Percentiles rank a stretch among this genome's conserved stretches.
These are phyloP conservation scores for Mortierella hygrophila DNA, from an alignment of 192 early-diverging fungal species.

Conservation along the genomic window DNA sequence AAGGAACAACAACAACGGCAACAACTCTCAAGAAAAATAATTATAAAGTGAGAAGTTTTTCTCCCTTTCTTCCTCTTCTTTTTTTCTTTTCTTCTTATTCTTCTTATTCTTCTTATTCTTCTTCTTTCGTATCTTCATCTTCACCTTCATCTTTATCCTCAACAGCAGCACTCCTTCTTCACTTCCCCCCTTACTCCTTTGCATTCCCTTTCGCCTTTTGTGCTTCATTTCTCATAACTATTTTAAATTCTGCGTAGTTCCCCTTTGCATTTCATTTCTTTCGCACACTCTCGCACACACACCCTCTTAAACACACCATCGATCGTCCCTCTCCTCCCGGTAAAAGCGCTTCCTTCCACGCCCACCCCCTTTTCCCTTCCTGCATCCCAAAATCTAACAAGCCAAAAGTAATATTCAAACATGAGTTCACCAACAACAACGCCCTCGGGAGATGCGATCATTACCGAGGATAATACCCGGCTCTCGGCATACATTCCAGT, in stretches of 20 bases:
- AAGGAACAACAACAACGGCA: too few species aligned
- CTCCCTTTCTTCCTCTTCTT: neutral
- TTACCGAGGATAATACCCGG: neutral
- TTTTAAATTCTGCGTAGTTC: neutral
- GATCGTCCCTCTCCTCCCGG: neutral
- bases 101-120: constrained; percentile 1
- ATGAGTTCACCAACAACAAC: constrained; percentile 11
- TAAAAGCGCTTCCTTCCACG: neutral
- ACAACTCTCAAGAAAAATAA: neutral
- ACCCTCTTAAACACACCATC: neutral
- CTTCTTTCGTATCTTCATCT: neutral
- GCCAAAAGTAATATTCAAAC: neutral
- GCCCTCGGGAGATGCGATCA: neutral
- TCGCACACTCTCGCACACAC: too few species aligned
- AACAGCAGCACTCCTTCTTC: neutral
- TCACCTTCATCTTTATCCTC: neutral
- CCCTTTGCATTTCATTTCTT: neutral
- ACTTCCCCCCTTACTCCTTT: neutral
- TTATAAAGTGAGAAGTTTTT: constrained; percentile 1
- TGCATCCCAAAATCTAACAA: constrained; percentile 6
- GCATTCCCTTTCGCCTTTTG: neutral
- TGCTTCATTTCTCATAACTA: neutral
- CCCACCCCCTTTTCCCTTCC: neutral
- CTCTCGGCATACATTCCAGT: neutral
- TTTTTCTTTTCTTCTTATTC: neutral